Evolutionary conservation across 768 basidiomycete species (phyloP).

Genomic region (Phlegmacium glaucopus): DNA sequence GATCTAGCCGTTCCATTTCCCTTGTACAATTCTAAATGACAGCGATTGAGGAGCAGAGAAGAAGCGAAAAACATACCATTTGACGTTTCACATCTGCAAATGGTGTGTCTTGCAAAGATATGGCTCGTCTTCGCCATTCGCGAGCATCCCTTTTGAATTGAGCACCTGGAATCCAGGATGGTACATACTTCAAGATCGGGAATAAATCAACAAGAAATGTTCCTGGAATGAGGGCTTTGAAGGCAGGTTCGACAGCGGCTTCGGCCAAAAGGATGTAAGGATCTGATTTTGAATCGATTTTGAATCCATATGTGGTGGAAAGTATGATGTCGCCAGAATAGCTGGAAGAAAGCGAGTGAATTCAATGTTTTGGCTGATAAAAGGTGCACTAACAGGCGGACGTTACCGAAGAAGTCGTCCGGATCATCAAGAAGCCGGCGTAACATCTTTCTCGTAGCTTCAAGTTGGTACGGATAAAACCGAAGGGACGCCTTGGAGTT

Average conservation of each 20-base stretch:
- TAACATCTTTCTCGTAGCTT: conserved; percentile 27
- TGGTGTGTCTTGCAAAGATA: no score
- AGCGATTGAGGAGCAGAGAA: no score
- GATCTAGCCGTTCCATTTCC: conserved; percentile 7
- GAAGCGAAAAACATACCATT: conserved; percentile 21
- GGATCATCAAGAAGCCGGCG: conserved; percentile 28
- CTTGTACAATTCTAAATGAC: conserved; percentile 6
- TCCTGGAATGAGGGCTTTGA: conserved; percentile 29
- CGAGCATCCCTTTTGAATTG: no score
- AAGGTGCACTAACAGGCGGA: conserved; percentile 36
- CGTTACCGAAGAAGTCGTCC: conserved; percentile 28
- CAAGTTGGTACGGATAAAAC: conserved; percentile 27
- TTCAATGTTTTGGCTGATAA: conserved; percentile 2
- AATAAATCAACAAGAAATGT: no score
- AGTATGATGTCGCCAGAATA: conserved; percentile 32
- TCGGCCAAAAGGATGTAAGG: conserved; percentile 40
- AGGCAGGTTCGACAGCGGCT: conserved; percentile 28
- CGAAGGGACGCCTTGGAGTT: conserved; percentile 11
- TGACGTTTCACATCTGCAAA: no score
- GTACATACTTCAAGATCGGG: no score
- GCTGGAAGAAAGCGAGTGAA: conserved; percentile 15
- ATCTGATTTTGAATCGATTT: conserved; percentile 35
- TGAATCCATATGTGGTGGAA: conserved; percentile 43
- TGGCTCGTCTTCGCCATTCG: no score
- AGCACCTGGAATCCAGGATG: no score